Evolutionary conservation across 2,329 filamentous ascomycete species (phyloP).

Genomic region (Colletotrichum sp.): DNA sequence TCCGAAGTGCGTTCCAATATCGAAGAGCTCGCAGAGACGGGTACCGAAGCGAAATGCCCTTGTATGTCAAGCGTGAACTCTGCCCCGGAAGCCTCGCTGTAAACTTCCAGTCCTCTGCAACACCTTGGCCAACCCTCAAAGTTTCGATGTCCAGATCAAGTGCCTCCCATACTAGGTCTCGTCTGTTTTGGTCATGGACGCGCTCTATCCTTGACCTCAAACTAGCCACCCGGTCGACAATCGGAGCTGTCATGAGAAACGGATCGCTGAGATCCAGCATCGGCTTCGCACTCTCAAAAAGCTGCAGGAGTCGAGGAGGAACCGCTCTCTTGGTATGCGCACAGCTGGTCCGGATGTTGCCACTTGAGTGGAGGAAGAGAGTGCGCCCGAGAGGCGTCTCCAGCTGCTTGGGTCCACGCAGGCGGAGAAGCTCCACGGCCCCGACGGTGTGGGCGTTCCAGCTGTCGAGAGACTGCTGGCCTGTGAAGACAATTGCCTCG

Average conservation of each 20-base stretch:
- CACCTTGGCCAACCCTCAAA: not conserved
- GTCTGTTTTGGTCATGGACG: not conserved
- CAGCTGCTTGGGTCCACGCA: conserved; percentile 27
- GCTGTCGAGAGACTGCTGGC: conserved; percentile 25
- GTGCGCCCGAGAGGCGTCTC: conserved; percentile 22
- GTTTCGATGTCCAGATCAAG: conserved; percentile 22
- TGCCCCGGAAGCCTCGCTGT: not conserved
- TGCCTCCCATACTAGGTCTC: conserved; percentile 23
- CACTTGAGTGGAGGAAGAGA: conserved; percentile 28
- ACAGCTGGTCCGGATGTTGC: conserved; percentile 30
- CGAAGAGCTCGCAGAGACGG: conserved; percentile 23
- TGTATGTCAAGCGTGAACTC: conserved; percentile 21
- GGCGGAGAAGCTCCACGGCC: conserved; percentile 27
- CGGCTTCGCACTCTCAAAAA: conserved; percentile 14
- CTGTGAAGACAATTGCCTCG: conserved; percentile 29
- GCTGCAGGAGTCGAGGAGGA: conserved; percentile 22
- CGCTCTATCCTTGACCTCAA: conserved; percentile 18
- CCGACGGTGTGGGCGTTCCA: conserved; percentile 30
- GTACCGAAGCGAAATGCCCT: conserved; percentile 22
- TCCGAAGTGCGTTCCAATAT: conserved; percentile 29
- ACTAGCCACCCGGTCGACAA: conserved; percentile 23
- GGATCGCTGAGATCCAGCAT: conserved; percentile 21
- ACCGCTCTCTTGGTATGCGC: conserved; percentile 26
- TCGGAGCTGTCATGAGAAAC: conserved; percentile 12
- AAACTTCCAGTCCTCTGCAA: conserved; percentile 10